Base-by-base conservation (phyloP, 371 early-diverging fungal genomes). In the Mortierella sp. region DNA sequence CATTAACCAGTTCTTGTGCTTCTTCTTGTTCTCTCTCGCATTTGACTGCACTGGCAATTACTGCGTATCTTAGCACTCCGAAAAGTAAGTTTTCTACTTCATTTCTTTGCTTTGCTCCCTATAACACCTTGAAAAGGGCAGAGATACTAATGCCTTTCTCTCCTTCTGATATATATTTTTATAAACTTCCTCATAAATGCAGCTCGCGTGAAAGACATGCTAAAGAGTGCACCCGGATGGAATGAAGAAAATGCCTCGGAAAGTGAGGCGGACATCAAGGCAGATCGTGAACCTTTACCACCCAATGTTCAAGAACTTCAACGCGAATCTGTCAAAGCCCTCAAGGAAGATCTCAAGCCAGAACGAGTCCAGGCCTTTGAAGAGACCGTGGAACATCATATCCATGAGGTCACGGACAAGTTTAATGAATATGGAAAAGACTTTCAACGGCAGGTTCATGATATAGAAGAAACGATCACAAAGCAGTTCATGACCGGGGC, bases 151-250 rank as follows among this genome's bases (percentile, higher is more conserved):
- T 37, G 3, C 37, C 37, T 37, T 37, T 37, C 37, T 37, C 37
- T 5, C 37, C 37, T 37, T 37, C 9, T 9, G 0, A 26, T 28
- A 55, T 21, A 55, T 25, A 21, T 9, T 55, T 53, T 1, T 53
- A 21, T 55, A 21, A 3, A 26, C 16, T 12, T 51, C 23, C 48
- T 48, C n/a, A n/a, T n/a, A n/a, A n/a, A n/a, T 37, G 9, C 9
- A 37, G 37, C 37, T 5, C 37, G 9, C 21, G 30, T 47, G 23
- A 68, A 68, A 59, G 68, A 66, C 45, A 9, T 28, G 4, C 23
- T 83, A 45, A 83, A 81, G 62, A 51, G 53, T 12, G 83, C 83
- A 4, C 83, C 83, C 2, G 74, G 74, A 37, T 83, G 83, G 83
- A 58, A 37, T 16, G 62, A 74, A 7, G 69, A 56, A 3, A 52